These are phyloP conservation scores for Epichloe hybrida DNA, from an alignment of 2,329 filamentous ascomycete genomes.

Conservation along the genomic window DNA sequence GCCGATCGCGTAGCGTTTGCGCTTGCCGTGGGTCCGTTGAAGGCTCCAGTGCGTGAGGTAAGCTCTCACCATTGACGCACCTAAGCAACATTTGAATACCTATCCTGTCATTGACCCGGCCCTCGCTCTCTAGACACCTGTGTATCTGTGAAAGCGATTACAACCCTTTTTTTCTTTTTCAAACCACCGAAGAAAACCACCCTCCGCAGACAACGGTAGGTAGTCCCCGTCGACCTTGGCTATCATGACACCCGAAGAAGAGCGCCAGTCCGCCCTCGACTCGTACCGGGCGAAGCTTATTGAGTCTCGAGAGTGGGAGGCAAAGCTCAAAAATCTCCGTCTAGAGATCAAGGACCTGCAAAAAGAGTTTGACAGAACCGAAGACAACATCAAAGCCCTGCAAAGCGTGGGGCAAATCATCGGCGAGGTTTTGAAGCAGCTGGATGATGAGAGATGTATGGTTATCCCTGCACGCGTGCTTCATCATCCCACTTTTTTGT, in stretches of 20 bases:
- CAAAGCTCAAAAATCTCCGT: conserved; percentile 87
- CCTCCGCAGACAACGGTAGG: neutral
- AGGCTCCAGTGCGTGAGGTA: conserved; percentile 29
- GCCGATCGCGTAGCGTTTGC: conserved; percentile 11
- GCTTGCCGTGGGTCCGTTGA: conserved; percentile 9
- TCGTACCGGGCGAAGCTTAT: conserved; percentile 71
- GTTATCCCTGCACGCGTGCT: neutral
- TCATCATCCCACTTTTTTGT: neutral
- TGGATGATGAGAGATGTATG: conserved; percentile 97
- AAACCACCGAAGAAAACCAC: conserved; percentile 2
- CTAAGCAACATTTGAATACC: neutral
- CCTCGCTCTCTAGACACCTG: neutral
- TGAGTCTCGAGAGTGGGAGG: conserved; percentile 96
- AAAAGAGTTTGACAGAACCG: conserved; percentile 89
- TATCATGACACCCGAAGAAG: conserved; percentile 40
- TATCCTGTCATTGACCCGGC: neutral
- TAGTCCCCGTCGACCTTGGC: conserved; percentile 1
- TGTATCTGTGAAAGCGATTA: neutral
- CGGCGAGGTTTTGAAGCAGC: conserved; percentile 94
- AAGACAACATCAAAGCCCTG: conserved; percentile 98
- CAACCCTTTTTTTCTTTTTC: neutral
- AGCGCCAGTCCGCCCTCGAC: conserved; percentile 57
- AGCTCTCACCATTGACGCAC: conserved; percentile 16
- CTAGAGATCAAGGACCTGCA: conserved; percentile 93
- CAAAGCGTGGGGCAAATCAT: conserved; percentile 99